A percentile compares a stretch with the other conserved stretches of the same genome.
Conservation (phyloP, 129 eudicot species). For the Pulicaria dysenterica region DNA sequence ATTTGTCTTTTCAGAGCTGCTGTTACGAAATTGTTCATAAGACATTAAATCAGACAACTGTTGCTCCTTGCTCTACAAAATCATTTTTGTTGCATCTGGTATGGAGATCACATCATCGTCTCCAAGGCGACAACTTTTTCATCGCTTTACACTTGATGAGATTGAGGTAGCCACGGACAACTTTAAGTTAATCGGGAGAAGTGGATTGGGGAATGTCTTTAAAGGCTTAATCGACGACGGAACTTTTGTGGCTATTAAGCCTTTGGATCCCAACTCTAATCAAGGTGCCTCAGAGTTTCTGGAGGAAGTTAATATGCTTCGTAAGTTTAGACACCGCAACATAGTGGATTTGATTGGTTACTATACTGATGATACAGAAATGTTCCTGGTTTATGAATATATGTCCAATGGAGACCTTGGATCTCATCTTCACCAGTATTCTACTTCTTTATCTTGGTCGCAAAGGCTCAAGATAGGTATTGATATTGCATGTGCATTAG, state of each 20-base stretch:
- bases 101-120: neutral
- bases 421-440: neutral
- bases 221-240: neutral
- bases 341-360: constrained; percentile 5
- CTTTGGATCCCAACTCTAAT: neutral
- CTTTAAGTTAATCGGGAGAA: neutral
- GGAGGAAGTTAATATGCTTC: neutral
- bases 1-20: no score
- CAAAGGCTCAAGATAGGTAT: constrained; percentile 28
- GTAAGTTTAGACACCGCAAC: neutral
- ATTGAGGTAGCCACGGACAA: neutral
- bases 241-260: constrained; percentile 9
- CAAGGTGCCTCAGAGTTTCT: neutral
- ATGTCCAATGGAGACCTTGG: constrained; percentile 5
- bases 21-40: no score
- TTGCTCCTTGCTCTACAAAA: no score
- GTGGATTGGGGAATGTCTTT: neutral
- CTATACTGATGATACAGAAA: neutral
- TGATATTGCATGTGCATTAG: neutral
- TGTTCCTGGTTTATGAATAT: constrained; percentile 4
- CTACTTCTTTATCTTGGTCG: constrained; percentile 17
- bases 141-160: constrained; percentile 1
- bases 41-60: no score
- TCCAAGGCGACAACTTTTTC: neutral
- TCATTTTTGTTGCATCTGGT: neutral